Conservation (phyloP, 2,329 filamentous ascomycete genomes). For the Sporothrix brasiliensis region DNA sequence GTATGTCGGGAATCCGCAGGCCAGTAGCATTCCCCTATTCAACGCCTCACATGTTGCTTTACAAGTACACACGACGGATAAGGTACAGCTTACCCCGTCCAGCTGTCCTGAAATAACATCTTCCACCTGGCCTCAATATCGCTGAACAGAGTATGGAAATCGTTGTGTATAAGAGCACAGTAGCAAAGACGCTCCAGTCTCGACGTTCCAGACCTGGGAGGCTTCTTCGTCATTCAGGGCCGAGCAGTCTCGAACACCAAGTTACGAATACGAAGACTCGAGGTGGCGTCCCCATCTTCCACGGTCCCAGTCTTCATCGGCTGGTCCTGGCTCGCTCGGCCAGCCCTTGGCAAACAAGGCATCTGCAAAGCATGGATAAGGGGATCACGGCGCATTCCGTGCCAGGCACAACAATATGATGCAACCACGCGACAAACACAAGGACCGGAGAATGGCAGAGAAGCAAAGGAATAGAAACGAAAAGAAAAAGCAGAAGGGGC, state of each 20-base stretch:
- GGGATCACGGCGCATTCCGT: constrained; percentile 9
- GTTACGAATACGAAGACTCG: no score
- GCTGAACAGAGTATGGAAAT: no score
- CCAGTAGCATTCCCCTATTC: neutral
- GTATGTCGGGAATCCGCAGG: neutral
- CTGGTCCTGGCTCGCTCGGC: constrained; percentile 9
- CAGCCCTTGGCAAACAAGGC: constrained; percentile 5
- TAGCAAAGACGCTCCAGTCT: neutral
- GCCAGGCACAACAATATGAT: neutral
- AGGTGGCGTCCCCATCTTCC: neutral
- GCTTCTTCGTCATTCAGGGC: neutral
- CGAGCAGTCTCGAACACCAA: neutral
- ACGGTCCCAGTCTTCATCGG: neutral
- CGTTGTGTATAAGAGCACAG: neutral
- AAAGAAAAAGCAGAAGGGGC: neutral
- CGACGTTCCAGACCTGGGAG: no score
- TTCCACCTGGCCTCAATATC: neutral
- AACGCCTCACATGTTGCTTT: neutral
- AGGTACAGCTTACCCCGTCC: no score
- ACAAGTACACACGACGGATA: no score
- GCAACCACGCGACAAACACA: constrained; percentile 10
- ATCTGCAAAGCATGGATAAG: neutral
- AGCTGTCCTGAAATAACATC: neutral
- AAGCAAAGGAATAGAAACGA: neutral
- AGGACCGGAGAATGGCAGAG: neutral